Evolutionary conservation across 805 yeast genomes (phyloP).

Genomic region (Yarrowia sp.): DNA sequence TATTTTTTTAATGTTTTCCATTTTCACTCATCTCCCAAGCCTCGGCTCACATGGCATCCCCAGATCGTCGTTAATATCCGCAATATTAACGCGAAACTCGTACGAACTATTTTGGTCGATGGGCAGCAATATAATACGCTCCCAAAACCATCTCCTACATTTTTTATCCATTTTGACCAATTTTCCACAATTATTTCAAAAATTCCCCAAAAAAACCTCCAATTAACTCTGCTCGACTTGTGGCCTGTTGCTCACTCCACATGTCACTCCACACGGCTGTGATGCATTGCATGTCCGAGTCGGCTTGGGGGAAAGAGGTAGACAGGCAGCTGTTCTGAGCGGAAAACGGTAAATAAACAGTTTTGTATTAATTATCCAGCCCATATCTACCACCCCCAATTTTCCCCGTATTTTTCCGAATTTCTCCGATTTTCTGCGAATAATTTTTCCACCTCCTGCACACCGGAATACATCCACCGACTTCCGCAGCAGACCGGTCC

Average conservation of each 20-base stretch:
- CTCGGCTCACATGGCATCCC: too few species aligned
- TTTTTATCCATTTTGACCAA: not conserved
- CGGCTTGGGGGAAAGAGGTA: not conserved
- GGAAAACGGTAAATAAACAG: too few species aligned
- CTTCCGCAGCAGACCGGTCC: not conserved
- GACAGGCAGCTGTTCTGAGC: too few species aligned
- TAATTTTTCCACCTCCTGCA: not conserved
- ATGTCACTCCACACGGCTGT: slow-evolving; percentile 24
- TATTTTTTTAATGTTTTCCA: too few species aligned
- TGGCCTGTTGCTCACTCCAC: slow-evolving; percentile 28
- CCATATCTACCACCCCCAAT: not conserved
- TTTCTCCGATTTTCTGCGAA: not conserved
- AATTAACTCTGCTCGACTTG: not conserved
- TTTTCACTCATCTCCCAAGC: too few species aligned
- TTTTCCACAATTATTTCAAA: not conserved
- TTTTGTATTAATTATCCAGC: too few species aligned
- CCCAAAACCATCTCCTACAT: too few species aligned
- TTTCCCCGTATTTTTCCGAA: not conserved
- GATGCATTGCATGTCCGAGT: slow-evolving; percentile 12
- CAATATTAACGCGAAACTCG: too few species aligned
- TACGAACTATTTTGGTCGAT: too few species aligned
- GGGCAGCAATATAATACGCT: too few species aligned
- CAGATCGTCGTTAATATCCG: too few species aligned
- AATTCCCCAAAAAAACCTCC: not conserved
- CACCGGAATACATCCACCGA: not conserved